Evolutionary conservation across 23 red algal species (phyloP).

Genomic region (Agarophyton chilense): DNA sequence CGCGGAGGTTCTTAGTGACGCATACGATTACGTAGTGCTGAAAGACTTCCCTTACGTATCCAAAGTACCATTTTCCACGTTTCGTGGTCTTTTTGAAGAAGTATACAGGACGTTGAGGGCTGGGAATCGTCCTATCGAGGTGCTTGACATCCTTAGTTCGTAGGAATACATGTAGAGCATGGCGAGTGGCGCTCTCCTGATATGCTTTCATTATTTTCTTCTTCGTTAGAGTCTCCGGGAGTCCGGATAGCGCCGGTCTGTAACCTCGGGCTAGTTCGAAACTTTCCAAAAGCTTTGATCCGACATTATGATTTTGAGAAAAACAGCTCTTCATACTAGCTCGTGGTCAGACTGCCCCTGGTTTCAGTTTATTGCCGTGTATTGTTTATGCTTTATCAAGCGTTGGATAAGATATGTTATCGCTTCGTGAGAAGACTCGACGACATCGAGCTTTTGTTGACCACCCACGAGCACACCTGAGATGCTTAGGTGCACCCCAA

Average conservation of each 20-base stretch:
- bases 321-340: not conserved
- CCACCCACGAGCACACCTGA: no score
- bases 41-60: no score
- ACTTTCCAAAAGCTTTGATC: not conserved
- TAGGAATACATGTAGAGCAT: not conserved
- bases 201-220: not conserved
- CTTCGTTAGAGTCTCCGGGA: no score
- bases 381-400: not conserved
- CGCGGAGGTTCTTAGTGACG: not conserved
- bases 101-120: not conserved
- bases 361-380: not conserved
- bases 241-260: not conserved
- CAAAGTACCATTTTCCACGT: not conserved
- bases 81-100: not conserved
- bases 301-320: not conserved
- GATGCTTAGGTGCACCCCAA: no score
- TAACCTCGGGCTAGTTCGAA: constrained; percentile 33
- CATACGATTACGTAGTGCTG: no score
- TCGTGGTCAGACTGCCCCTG: not conserved
- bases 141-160: not conserved
- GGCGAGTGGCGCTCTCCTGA: not conserved
- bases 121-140: not conserved
- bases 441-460: no score
- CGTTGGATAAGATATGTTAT: not conserved
- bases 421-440: no score